These are phyloP conservation scores for Vigna nakashimae DNA, from an alignment of 306 rosid species.

Conservation along the genomic window DNA sequence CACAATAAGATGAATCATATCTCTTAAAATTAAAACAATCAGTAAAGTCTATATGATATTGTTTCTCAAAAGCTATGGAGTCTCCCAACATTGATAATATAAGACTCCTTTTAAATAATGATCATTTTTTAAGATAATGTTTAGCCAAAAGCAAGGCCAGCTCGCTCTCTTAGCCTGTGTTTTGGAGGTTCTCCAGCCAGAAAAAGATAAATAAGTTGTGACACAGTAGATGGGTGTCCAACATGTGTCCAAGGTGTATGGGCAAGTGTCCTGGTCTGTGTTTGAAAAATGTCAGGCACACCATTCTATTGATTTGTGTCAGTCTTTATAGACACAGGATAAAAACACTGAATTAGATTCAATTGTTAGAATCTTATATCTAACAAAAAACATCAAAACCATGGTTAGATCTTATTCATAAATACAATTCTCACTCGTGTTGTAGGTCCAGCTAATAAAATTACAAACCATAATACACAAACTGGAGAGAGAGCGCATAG, in stretches of 20 bases:
- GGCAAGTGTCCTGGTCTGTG: too few relatives aligned
- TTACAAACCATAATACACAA: too few relatives aligned
- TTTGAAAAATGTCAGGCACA: background rate
- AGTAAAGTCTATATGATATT: background rate
- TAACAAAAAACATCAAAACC: background rate
- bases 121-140: too few relatives aligned
- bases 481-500: too few relatives aligned
- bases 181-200: too few relatives aligned
- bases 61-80: background rate
- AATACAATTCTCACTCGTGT: background rate
- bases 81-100: background rate
- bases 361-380: too few relatives aligned
- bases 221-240: too few relatives aligned
- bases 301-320: background rate
- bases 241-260: too few relatives aligned
- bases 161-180: too few relatives aligned
- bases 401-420: background rate
- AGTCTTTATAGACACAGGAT: background rate
- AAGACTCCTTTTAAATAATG: background rate
- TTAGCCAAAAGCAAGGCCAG: too few relatives aligned
- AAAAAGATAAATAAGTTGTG: too few relatives aligned
- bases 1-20: background rate
- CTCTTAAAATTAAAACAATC: background rate
- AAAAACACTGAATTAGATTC: background rate
- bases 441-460: background rate